A percentile compares a stretch with the other conserved stretches of the same genome.
These are phyloP conservation scores for Chrysanthemum lavandulifolium DNA, from an alignment of 129 eudicot genomes.

Conservation along the genomic window DNA sequence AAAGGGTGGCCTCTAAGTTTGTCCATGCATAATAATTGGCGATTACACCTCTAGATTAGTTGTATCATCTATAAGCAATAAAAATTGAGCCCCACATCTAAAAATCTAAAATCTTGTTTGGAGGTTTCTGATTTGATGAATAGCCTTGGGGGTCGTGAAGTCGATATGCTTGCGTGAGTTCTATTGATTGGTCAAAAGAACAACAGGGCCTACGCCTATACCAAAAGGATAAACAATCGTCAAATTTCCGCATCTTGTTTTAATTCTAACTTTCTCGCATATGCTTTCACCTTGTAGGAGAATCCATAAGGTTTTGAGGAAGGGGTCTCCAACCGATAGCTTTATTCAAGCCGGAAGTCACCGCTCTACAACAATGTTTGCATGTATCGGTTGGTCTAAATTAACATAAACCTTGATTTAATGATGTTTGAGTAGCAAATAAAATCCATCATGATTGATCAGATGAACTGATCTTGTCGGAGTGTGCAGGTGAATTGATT, in stretches of 20 bases:
- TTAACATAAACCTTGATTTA: background rate
- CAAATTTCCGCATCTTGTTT: constrained; percentile 33
- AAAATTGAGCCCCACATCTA: constrained; percentile 15
- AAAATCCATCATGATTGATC: no score
- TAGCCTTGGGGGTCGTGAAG: constrained; percentile 33
- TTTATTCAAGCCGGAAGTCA: constrained; percentile 98
- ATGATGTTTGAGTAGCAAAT: no score
- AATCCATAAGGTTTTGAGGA: constrained; percentile 62
- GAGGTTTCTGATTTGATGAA: constrained; percentile 8
- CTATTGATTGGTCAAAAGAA: constrained; percentile 16
- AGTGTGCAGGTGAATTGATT: no score
- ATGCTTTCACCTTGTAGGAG: constrained; percentile 72
- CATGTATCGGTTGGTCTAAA: background rate
- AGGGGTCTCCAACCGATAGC: constrained; percentile 79
- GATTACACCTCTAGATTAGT: constrained; percentile 5
- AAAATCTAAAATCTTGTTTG: constrained; percentile 25
- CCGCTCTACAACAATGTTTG: constrained; percentile 49
- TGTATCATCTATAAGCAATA: constrained; percentile 27
- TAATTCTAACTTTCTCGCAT: constrained; percentile 31
- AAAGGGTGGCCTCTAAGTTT: constrained; percentile 6
- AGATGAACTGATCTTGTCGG: no score
- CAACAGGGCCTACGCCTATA: constrained; percentile 27
- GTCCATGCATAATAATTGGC: background rate
- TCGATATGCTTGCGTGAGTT: constrained; percentile 36
- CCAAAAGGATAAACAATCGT: constrained; percentile 41